These are phyloP conservation scores for Dendrobium nobile DNA, from an alignment of 106 monocot genomes.

Conservation along the genomic window DNA sequence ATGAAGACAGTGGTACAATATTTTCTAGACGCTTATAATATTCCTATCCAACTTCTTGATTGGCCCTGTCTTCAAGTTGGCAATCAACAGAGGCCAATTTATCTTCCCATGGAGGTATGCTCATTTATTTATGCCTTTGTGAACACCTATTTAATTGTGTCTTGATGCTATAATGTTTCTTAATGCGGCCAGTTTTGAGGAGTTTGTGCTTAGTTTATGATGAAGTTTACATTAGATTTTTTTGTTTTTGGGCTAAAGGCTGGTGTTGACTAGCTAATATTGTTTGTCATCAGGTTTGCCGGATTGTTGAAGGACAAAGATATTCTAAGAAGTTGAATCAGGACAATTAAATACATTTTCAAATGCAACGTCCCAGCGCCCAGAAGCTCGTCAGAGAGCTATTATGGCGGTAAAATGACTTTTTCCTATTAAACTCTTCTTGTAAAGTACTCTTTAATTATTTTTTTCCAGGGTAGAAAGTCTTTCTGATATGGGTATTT, in stretches of 20 bases:
- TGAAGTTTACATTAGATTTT: neutral
- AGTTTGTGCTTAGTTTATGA: neutral
- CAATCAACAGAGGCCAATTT: conserved; percentile 51
- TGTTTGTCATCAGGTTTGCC: conserved; percentile 37
- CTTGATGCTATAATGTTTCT: neutral
- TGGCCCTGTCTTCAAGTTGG: conserved; percentile 69
- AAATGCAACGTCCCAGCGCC: conserved; percentile 45
- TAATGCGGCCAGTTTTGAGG: neutral
- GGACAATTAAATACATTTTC: conserved; percentile 43
- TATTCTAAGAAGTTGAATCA: conserved; percentile 51
- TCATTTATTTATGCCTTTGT: neutral
- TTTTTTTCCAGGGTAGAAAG: neutral
- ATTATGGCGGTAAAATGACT: conserved; percentile 21
- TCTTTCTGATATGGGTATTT: neutral
- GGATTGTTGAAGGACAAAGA: conserved; percentile 45
- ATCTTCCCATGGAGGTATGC: conserved; percentile 77
- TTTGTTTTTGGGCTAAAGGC: neutral
- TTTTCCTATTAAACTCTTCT: neutral
- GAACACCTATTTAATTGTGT: neutral
- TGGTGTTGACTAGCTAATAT: neutral
- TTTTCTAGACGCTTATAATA: conserved; percentile 59
- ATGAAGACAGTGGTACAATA: conserved; percentile 60
- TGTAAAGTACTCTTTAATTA: conserved; percentile 1
- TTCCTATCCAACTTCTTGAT: conserved; percentile 36
- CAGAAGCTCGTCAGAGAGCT: conserved; percentile 38